Evolutionary conservation across 2,329 filamentous ascomycete species (phyloP).

Genomic region (Neopestalotiopsis clavispora): DNA sequence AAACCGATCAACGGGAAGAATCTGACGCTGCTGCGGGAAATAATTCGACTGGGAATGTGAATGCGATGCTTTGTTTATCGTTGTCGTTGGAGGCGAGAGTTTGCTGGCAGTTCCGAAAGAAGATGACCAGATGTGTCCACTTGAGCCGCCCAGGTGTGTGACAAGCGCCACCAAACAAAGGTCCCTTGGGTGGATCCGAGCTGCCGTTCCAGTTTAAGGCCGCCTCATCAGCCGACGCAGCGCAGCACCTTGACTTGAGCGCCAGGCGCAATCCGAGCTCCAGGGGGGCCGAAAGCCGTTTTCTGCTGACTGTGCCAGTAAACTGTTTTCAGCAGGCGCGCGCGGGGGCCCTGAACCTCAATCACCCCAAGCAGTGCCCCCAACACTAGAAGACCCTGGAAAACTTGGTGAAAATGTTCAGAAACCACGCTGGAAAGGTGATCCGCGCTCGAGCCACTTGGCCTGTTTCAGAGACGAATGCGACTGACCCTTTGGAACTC

Average conservation of each 20-base stretch:
- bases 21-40: background rate
- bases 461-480: constrained; percentile 3
- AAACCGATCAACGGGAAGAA: background rate
- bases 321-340: constrained; percentile 3
- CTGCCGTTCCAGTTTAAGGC: constrained; percentile 11
- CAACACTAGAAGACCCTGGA: background rate
- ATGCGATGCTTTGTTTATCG: constrained; percentile 10
- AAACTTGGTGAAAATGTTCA: background rate
- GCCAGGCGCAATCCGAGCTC: background rate
- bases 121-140: constrained; percentile 17
- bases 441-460: constrained; percentile 5
- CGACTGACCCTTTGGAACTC: constrained; percentile 3
- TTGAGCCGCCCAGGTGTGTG: constrained; percentile 6
- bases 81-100: background rate
- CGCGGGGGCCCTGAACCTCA: background rate
- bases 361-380: background rate
- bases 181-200: constrained; percentile 9
- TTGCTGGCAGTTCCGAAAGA: constrained; percentile 1
- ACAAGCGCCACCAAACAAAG: background rate
- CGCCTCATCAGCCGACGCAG: constrained; percentile 11
- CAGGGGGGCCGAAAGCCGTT: too few relatives aligned
- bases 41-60: background rate
- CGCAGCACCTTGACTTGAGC: background rate
- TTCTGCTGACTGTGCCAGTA: background rate
- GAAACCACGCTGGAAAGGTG: background rate